phyloP scores from a whole-genome alignment of 1,139 yeast species.

The Arxiozyma slooffiae region DNA sequence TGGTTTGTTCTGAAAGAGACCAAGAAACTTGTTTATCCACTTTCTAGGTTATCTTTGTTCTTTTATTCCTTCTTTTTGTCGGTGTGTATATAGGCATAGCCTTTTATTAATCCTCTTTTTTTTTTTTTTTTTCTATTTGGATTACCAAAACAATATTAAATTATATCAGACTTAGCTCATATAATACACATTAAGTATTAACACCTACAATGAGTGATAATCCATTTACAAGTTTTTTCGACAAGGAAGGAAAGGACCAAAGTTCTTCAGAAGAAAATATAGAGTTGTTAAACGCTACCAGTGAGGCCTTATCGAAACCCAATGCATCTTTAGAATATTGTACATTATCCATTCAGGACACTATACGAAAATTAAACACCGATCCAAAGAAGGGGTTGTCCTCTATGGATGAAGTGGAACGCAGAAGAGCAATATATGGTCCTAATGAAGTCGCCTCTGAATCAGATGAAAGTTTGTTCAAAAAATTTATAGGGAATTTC shows the following conservation, averaged over 20 bases:
- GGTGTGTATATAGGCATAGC: background rate
- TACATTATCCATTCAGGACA: slow-evolving; percentile 49
- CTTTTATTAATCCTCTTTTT: background rate
- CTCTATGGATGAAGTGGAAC: slow-evolving; percentile 57
- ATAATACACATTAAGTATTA: background rate
- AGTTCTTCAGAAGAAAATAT: slow-evolving; percentile 24
- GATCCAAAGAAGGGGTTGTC: slow-evolving; percentile 50
- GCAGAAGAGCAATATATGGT: slow-evolving; percentile 69
- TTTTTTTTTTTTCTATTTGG: background rate
- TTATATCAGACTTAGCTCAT: too few relatives aligned
- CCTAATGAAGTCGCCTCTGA: slow-evolving; percentile 22
- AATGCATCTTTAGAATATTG: slow-evolving; percentile 38
- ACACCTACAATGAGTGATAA: slow-evolving; percentile 8
- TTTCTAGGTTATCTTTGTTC: background rate
- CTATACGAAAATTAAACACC: slow-evolving; percentile 53
- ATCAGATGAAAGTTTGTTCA: slow-evolving; percentile 37
- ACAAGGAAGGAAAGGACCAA: background rate
- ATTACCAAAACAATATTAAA: background rate
- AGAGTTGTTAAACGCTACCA: slow-evolving; percentile 11
- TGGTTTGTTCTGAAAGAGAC: background rate
- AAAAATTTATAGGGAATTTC: slow-evolving; percentile 68
- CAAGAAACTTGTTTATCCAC: background rate
- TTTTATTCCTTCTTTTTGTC: background rate
- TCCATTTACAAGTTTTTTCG: slow-evolving; percentile 5
- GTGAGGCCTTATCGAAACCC: slow-evolving; percentile 24